A percentile compares a stretch with the other conserved stretches of the same genome.
Evolutionary conservation across 1,284 basidiomycete species (phyloP).

Genomic region (Cryptococcus sp.): DNA sequence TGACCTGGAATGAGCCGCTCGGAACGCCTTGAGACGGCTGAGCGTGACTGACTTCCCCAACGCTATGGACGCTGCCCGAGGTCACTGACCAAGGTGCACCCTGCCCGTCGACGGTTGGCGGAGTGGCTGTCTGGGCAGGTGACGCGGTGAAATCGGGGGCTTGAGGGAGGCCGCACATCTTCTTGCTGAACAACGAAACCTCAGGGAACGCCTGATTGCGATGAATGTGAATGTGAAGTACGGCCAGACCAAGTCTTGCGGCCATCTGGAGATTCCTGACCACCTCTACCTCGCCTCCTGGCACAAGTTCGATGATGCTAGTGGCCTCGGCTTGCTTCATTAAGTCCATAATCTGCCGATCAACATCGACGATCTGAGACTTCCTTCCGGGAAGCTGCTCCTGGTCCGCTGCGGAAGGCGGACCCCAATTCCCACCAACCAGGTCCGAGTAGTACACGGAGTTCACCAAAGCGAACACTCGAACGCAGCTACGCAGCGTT

Average conservation of each 20-base stretch:
- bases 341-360: conserved; percentile 42
- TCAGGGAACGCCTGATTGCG: conserved; percentile 52
- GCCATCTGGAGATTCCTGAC: conserved; percentile 51
- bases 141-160: conserved; percentile 18
- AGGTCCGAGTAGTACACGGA: conserved; percentile 33
- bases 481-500: conserved; percentile 39
- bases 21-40: background rate
- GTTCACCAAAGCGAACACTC: conserved; percentile 44
- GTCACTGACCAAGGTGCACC: too few relatives aligned
- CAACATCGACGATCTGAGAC: conserved; percentile 41
- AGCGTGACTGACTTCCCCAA: background rate
- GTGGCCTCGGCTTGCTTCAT: conserved; percentile 48
- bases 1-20: background rate
- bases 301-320: conserved; percentile 45
- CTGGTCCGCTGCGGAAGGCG: background rate
- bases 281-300: conserved; percentile 53
- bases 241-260: conserved; percentile 46
- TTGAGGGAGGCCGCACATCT: conserved; percentile 52
- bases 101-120: background rate
- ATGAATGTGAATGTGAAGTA: conserved; percentile 52
- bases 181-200: conserved; percentile 51
- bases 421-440: background rate
- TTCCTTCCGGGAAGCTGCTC: conserved; percentile 14
- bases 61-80: too few relatives aligned
- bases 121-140: background rate